Percentiles rank a stretch among this genome's conserved stretches.
phyloP scores from a whole-genome alignment of 1,139 yeast species.

The Lodderomyces oxycetoniae region DNA sequence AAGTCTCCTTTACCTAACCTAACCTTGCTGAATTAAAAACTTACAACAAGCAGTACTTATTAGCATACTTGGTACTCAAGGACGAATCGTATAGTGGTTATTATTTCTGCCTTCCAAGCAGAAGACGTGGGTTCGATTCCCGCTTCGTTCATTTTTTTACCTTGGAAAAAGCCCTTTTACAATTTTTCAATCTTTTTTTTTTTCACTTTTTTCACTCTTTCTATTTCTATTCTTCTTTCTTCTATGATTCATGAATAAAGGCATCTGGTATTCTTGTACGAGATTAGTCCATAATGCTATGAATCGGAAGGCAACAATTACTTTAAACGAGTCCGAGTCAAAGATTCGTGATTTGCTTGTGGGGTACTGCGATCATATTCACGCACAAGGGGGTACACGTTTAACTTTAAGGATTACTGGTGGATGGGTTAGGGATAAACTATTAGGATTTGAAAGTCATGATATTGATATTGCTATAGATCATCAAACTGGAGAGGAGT shows the following conservation, averaged over 20 bases:
- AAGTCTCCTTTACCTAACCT: too few relatives aligned
- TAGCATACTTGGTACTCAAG: too few relatives aligned
- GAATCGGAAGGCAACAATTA: not conserved
- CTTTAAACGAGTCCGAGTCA: slow-evolving; percentile 34
- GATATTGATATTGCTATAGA: slow-evolving; percentile 93
- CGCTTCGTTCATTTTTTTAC: slow-evolving; percentile 59
- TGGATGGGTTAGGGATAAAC: slow-evolving; percentile 97
- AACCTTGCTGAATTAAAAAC: too few relatives aligned
- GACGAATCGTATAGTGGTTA: slow-evolving; percentile 2
- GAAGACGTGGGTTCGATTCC: slow-evolving; percentile 81
- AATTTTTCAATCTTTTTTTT: slow-evolving; percentile 1
- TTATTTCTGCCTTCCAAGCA: slow-evolving; percentile 31
- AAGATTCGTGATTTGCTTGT: slow-evolving; percentile 44
- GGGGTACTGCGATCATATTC: slow-evolving; percentile 36
- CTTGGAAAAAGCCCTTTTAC: not conserved
- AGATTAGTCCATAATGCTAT: not conserved
- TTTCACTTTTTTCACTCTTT: slow-evolving; percentile 2
- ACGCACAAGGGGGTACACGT: slow-evolving; percentile 10
- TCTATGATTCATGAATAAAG: not conserved
- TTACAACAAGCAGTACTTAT: too few relatives aligned
- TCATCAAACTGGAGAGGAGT: slow-evolving; percentile 75
- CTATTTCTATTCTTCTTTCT: slow-evolving; percentile 1
- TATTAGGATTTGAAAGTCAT: slow-evolving; percentile 71
- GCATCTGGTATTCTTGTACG: not conserved
- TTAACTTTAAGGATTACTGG: slow-evolving; percentile 80